Evolutionary conservation across 768 basidiomycete genomes (phyloP).

Genomic region (Hygrophoropsis aurantiaca): DNA sequence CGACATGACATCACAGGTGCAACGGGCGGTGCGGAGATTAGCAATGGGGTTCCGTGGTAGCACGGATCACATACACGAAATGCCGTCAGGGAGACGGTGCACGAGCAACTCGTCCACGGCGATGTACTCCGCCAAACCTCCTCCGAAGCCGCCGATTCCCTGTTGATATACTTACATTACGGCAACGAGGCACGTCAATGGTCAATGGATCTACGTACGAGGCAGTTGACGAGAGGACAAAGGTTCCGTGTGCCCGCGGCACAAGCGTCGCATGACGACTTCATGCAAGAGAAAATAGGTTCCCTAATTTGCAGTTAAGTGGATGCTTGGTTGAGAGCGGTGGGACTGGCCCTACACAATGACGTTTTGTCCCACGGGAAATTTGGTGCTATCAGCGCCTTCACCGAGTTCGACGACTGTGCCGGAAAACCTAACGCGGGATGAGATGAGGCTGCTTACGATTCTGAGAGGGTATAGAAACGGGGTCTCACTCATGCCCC

Average conservation of each 20-base stretch:
- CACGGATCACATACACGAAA: conserved; percentile 32
- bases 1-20: too few species aligned
- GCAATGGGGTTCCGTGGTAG: background rate
- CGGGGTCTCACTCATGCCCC: conserved; percentile 42
- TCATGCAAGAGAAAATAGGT: conserved; percentile 41
- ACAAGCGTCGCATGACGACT: conserved; percentile 34
- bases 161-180: conserved; percentile 9
- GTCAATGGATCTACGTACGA: conserved; percentile 25
- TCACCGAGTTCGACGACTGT: conserved; percentile 23
- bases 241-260: conserved; percentile 31
- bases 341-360: conserved; percentile 17
- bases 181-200: background rate
- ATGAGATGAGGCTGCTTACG: background rate
- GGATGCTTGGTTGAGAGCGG: background rate
- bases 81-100: conserved; percentile 36
- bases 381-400: conserved; percentile 32
- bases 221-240: conserved; percentile 33
- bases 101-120: conserved; percentile 33
- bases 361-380: conserved; percentile 33
- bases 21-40: background rate
- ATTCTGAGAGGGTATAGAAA: conserved; percentile 5
- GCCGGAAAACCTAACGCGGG: background rate
- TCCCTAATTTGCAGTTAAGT: conserved; percentile 28
- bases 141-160: conserved; percentile 38
- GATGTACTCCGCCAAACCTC: conserved; percentile 46